Conservation (phyloP, 257 asterid species). For the Paulownia fortunei region DNA sequence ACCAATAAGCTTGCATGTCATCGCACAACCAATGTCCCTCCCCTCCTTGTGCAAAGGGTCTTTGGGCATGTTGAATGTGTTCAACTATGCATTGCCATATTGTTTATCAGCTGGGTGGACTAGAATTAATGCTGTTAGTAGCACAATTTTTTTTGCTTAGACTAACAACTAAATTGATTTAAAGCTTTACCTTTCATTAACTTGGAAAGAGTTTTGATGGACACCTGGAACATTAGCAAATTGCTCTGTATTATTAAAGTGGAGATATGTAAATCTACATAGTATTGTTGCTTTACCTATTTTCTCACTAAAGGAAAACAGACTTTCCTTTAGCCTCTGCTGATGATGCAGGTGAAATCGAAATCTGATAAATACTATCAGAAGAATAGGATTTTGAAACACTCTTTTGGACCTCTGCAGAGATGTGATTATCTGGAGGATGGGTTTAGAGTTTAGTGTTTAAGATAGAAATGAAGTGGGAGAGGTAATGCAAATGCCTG, state of each 20-base stretch:
- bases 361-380: not conserved
- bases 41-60: not conserved
- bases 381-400: not conserved
- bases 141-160: not conserved
- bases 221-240: not conserved
- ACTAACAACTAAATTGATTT: not conserved
- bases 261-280: not conserved
- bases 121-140: not conserved
- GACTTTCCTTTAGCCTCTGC: not conserved
- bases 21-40: not conserved
- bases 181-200: not conserved
- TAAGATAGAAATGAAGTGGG: not conserved
- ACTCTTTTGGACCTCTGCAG: not conserved
- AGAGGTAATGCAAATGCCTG: not conserved
- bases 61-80: not conserved
- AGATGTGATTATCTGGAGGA: not conserved
- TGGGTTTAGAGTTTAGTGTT: not conserved
- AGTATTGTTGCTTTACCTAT: not conserved
- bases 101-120: not conserved
- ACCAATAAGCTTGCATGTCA: not conserved
- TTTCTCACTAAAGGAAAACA: not conserved
- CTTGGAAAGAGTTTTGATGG: conserved; percentile 10
- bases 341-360: not conserved
- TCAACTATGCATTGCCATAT: conserved; percentile 3
- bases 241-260: not conserved